Conservation (phyloP, 129 eudicot species). For the Deinandra increscens region DNA sequence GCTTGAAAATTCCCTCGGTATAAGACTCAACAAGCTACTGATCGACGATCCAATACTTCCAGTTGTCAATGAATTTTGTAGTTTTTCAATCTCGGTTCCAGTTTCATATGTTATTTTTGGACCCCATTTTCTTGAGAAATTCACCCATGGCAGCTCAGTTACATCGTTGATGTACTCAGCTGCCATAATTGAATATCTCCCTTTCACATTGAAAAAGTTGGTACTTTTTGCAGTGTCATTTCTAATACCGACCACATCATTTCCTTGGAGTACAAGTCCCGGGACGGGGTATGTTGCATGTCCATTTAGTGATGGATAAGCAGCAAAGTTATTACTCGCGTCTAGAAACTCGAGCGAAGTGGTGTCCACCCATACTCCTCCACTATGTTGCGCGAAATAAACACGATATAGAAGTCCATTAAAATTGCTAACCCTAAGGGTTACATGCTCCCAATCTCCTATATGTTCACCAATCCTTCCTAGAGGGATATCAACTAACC, state of each 20-base stretch:
- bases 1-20: conserved; percentile 54
- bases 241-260: conserved; percentile 37
- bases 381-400: conserved; percentile 63
- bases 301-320: conserved; percentile 57
- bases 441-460: conserved; percentile 87
- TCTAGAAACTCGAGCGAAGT: conserved; percentile 41
- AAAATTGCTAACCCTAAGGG: conserved; percentile 67
- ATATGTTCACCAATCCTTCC: conserved; percentile 72
- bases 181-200: conserved; percentile 36
- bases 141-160: conserved; percentile 54
- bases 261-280: conserved; percentile 52
- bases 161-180: conserved; percentile 40
- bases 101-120: conserved; percentile 44
- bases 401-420: conserved; percentile 50
- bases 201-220: conserved; percentile 27
- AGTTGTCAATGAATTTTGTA: conserved; percentile 27
- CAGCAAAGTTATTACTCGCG: conserved; percentile 40
- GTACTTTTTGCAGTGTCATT: conserved; percentile 47
- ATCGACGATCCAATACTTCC: conserved; percentile 27
- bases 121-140: conserved; percentile 55
- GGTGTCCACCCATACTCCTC: conserved; percentile 59
- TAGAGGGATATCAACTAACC: conserved; percentile 37
- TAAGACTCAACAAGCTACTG: conserved; percentile 29
- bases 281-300: conserved; percentile 50
- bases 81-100: conserved; percentile 30